Conservation (phyloP, 345 rosid species). For the Camelina laxa region DNA sequence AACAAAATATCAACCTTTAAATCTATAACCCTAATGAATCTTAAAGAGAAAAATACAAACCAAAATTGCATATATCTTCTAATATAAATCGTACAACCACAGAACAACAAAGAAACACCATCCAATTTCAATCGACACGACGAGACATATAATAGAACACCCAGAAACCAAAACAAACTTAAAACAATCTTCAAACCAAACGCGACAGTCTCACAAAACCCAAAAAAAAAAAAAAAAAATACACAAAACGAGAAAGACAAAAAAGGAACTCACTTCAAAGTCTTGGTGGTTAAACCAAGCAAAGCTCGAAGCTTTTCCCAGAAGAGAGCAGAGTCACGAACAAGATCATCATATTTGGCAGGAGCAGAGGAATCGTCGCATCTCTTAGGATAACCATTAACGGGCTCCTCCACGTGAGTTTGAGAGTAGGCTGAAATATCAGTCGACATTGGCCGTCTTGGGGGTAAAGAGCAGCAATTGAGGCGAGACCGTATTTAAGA, state of each 20-base stretch:
- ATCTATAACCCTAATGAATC: conserved; percentile 4
- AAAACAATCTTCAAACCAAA: conserved; percentile 8
- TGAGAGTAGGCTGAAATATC: conserved; percentile 44
- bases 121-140: conserved; percentile 28
- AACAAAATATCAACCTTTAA: conserved; percentile 12
- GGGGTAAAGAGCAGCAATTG: conserved; percentile 25
- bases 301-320: conserved; percentile 71
- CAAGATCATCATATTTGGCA: conserved; percentile 62
- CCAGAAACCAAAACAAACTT: not conserved
- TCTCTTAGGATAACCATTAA: conserved; percentile 44
- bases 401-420: conserved; percentile 44
- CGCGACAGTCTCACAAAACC: conserved; percentile 3
- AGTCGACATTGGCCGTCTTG: conserved; percentile 43
- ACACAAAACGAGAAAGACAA: conserved; percentile 7
- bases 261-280: conserved; percentile 56
- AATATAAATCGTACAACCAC: conserved; percentile 18
- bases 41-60: not conserved
- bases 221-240: conserved; percentile 13
- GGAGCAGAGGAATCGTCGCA: conserved; percentile 55
- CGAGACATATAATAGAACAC: not conserved
- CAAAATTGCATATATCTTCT: not conserved
- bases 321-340: conserved; percentile 67
- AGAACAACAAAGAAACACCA: not conserved
- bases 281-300: conserved; percentile 51
- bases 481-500: conserved; percentile 32